phyloP scores from a whole-genome alignment of 495 filamentous ascomycete species.

The Venustampulla echinocandica region DNA sequence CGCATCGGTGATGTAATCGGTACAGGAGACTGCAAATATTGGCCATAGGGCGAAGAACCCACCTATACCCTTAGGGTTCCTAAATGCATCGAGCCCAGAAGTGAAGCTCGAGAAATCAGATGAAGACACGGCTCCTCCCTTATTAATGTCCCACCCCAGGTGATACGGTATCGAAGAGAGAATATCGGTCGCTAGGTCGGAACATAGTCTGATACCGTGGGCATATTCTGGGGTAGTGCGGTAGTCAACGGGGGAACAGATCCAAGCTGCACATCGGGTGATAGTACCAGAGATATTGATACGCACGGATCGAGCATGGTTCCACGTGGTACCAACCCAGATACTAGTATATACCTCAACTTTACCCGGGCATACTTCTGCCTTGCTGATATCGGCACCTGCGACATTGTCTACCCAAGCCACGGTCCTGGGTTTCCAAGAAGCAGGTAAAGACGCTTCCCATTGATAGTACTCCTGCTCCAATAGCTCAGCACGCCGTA shows the following conservation, averaged over 20 bases:
- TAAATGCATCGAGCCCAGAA: slow-evolving; percentile 27
- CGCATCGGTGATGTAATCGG: slow-evolving; percentile 40
- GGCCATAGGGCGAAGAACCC: slow-evolving; percentile 40
- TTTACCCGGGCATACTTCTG: slow-evolving; percentile 41
- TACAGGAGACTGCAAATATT: slow-evolving; percentile 32
- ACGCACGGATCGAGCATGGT: slow-evolving; percentile 35
- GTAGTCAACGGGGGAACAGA: slow-evolving; percentile 42
- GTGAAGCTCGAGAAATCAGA: slow-evolving; percentile 22
- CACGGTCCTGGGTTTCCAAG: slow-evolving; percentile 34
- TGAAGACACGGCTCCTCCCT: slow-evolving; percentile 16
- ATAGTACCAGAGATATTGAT: slow-evolving; percentile 36
- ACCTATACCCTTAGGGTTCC: slow-evolving; percentile 32
- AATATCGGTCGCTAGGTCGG: slow-evolving; percentile 39
- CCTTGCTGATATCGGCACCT: slow-evolving; percentile 29
- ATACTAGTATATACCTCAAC: slow-evolving; percentile 44
- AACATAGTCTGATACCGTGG: slow-evolving; percentile 29
- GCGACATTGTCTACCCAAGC: slow-evolving; percentile 35
- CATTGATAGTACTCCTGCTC: slow-evolving; percentile 36
- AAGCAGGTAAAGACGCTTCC: slow-evolving; percentile 31
- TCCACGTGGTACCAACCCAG: slow-evolving; percentile 39
- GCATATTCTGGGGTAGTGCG: slow-evolving; percentile 46
- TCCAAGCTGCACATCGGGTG: slow-evolving; percentile 44
- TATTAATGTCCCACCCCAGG: slow-evolving; percentile 39
- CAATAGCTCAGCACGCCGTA: slow-evolving; percentile 32
- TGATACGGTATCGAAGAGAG: slow-evolving; percentile 44